Conservation (phyloP, 2,329 filamentous ascomycete genomes). For the Neonectria faginata region DNA sequence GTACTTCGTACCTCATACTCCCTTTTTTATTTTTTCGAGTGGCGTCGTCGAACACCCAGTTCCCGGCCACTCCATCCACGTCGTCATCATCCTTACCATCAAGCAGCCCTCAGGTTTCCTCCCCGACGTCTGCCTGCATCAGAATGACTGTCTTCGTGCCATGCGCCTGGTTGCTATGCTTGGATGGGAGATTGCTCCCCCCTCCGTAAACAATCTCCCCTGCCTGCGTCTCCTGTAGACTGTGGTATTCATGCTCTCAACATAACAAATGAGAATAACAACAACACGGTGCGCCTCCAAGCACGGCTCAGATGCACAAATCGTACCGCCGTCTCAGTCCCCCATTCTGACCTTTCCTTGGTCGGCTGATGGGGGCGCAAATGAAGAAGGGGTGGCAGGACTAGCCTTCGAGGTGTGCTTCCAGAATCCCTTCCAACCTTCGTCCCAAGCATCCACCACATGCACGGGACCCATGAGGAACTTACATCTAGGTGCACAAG, state of each 20-base stretch:
- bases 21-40: neutral
- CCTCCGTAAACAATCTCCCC: conserved; percentile 20
- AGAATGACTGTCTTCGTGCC: conserved; percentile 12
- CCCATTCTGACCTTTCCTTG: conserved; percentile 30
- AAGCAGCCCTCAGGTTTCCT: conserved; percentile 18
- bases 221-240: conserved; percentile 10
- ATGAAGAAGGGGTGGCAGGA: conserved; percentile 35
- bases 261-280: conserved; percentile 23
- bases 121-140: conserved; percentile 17
- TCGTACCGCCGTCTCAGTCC: conserved; percentile 20
- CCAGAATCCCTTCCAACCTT: conserved; percentile 38
- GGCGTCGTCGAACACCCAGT: neutral
- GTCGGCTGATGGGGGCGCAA: conserved; percentile 34
- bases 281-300: conserved; percentile 7
- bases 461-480: conserved; percentile 11
- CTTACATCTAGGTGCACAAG: neutral
- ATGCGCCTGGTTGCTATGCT: conserved; percentile 12
- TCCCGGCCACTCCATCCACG: conserved; percentile 16
- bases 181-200: conserved; percentile 13
- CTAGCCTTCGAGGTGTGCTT: conserved; percentile 42
- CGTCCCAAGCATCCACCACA: conserved; percentile 15
- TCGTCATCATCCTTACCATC: conserved; percentile 25
- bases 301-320: conserved; percentile 16
- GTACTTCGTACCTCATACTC: conserved; percentile 13
- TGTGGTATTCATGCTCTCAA: conserved; percentile 7